Evolutionary conservation across 257 asterid species (phyloP).

Genomic region (Nyctanthes arbortristis): DNA sequence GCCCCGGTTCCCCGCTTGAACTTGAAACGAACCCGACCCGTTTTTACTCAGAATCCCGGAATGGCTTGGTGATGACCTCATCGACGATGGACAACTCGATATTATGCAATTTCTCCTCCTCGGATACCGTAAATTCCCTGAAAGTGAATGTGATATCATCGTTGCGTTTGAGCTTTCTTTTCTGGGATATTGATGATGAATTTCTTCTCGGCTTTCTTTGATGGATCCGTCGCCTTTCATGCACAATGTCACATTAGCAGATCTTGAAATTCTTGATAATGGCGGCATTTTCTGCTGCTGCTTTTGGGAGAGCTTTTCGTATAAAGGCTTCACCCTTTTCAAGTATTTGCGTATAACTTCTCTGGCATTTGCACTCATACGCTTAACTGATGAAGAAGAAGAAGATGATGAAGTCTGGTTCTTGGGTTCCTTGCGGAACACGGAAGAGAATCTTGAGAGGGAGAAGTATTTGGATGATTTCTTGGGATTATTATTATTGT

Average conservation of each 20-base stretch:
- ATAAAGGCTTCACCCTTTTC: slow-evolving; percentile 74
- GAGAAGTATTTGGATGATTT: slow-evolving; percentile 58
- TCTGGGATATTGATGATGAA: neutral
- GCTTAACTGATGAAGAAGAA: slow-evolving; percentile 38
- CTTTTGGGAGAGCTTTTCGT: slow-evolving; percentile 71
- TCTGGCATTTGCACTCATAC: slow-evolving; percentile 61
- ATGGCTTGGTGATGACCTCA: slow-evolving; percentile 80
- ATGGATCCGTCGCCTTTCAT: slow-evolving; percentile 23
- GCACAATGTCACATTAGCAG: slow-evolving; percentile 24
- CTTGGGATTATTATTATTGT: slow-evolving; percentile 15
- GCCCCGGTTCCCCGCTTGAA: slow-evolving; percentile 24
- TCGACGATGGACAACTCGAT: slow-evolving; percentile 88
- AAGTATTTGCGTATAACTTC: slow-evolving; percentile 72
- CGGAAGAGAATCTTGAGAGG: slow-evolving; percentile 71
- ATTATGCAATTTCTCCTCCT: slow-evolving; percentile 42
- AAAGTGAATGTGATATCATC: slow-evolving; percentile 50
- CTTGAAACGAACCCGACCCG: slow-evolving; percentile 38
- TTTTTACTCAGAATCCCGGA: slow-evolving; percentile 41
- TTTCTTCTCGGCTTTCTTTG: slow-evolving; percentile 7
- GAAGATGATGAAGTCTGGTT: slow-evolving; percentile 1
- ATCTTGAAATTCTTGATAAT: slow-evolving; percentile 4
- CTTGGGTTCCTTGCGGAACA: slow-evolving; percentile 59
- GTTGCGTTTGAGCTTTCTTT: slow-evolving; percentile 14
- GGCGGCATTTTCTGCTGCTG: slow-evolving; percentile 28
- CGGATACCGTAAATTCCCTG: slow-evolving; percentile 72